Conservation (phyloP, 768 basidiomycete species). For the Amanita fuliginea region DNA sequence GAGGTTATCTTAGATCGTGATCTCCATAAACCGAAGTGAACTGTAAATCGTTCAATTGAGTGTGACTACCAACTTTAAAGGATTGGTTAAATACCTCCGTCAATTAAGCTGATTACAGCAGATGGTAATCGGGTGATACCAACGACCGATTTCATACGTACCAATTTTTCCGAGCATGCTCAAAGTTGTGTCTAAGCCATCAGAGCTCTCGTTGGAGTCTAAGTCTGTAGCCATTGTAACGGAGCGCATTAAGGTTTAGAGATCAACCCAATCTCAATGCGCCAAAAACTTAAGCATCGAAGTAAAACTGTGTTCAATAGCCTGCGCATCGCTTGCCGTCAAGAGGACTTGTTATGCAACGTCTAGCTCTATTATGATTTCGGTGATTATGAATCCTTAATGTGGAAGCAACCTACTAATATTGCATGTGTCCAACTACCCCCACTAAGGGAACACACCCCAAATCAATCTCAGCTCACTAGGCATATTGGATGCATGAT, state of each 20-base stretch:
- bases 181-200: background rate
- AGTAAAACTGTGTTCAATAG: background rate
- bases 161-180: background rate
- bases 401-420: background rate
- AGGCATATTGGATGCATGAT: background rate
- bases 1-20: constrained; percentile 28
- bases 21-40: constrained; percentile 2
- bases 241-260: constrained; percentile 2
- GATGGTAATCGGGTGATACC: constrained; percentile 1
- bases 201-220: constrained; percentile 1
- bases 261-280: constrained; percentile 3
- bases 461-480: background rate
- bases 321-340: background rate
- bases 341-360: background rate
- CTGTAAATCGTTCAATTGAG: background rate
- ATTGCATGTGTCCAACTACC: background rate
- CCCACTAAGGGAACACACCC: background rate
- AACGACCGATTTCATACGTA: background rate
- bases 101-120: constrained; percentile 5
- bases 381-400: background rate
- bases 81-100: background rate
- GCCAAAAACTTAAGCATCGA: constrained; percentile 3
- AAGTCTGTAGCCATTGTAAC: constrained; percentile 3
- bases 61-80: constrained; percentile 2
- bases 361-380: background rate